Evolutionary conservation across 192 early-diverging fungal genomes (phyloP), one percentile per base, ranked within the genome.

Genomic region (Coemansia sp.): DNA sequence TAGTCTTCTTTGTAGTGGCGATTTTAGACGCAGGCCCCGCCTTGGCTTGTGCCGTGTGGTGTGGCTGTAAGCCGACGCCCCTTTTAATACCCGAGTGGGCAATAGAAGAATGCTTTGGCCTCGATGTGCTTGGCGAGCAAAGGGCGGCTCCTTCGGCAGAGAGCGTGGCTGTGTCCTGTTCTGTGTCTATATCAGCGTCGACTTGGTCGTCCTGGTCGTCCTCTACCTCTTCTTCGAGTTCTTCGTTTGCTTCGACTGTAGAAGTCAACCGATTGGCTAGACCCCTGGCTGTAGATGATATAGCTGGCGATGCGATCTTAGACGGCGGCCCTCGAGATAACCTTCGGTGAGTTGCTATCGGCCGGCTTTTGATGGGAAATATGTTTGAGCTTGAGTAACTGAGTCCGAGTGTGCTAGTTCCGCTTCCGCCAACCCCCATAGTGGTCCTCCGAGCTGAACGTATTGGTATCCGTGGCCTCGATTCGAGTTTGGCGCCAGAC

Each of bases 401-500:
- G 35, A 67, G 71, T 41, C 71, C 71, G 17, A 74, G 60, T 18
- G 71, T 74, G 51, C 56, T 74, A 29, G 64, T 74, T 34, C 71
- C 71, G 43, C 60, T 74, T 44, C 71, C 71, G 32, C 70, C 71
- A 30, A 74, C 71, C 22, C 71, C 71, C 64, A 74, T 67, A 56
- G 71, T 74, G 32, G 50, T 62, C 53, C 71, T 44, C 17, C 46
- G 48, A 25, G 64, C 29, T 14, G 49, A 22, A 11, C 52, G 67
- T 43, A 50, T 29, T 27, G 50, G 55, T 39, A 62, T 62, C 35
- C 42, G 60, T 30, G 55, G 46, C 11, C 37, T 52, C 14, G 63
- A 29, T 25, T 53, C 50, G 19, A 15, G 22, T 48, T 50, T 50
- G 29, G 24, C 32, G n/a, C 26, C 34, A 4, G 36, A 25, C 15